phyloP scores from a whole-genome alignment of 768 basidiomycete genomes.

The Chalciporus chontae region DNA sequence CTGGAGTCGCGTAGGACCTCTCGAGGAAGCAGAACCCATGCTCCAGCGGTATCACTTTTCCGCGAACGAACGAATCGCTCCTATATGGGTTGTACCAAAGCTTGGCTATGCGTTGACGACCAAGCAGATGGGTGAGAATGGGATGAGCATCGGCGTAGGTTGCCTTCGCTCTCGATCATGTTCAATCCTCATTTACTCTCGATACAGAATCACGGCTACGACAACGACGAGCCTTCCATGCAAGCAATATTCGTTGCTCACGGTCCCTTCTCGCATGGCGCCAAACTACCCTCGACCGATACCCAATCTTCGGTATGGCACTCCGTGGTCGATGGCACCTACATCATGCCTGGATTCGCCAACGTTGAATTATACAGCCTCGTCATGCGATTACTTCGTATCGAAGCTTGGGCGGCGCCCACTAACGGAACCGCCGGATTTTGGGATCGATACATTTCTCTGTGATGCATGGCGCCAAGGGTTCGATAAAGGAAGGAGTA shows the following conservation, averaged over 20 bases:
- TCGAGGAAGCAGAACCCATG: slow-evolving; percentile 43
- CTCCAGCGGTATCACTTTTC: slow-evolving; percentile 77
- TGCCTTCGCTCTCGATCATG: neutral
- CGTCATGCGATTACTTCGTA: slow-evolving; percentile 68
- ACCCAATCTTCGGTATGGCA: slow-evolving; percentile 45
- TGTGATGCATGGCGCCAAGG: slow-evolving; percentile 3
- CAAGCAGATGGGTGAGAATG: slow-evolving; percentile 51
- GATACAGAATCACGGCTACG: slow-evolving; percentile 83
- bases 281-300: slow-evolving; percentile 45
- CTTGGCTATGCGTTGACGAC: slow-evolving; percentile 80
- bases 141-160: slow-evolving; percentile 75
- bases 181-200: neutral
- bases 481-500: neutral
- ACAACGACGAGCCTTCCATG: slow-evolving; percentile 76
- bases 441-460: slow-evolving; percentile 71
- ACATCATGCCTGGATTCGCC: slow-evolving; percentile 77
- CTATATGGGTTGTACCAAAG: slow-evolving; percentile 79
- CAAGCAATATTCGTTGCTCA: slow-evolving; percentile 89
- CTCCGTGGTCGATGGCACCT: slow-evolving; percentile 51
- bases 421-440: slow-evolving; percentile 81
- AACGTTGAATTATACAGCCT: slow-evolving; percentile 88
- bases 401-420: slow-evolving; percentile 49
- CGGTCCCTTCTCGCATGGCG: slow-evolving; percentile 76
- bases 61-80: slow-evolving; percentile 74
- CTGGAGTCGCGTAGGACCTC: slow-evolving; percentile 2